Base-by-base conservation (phyloP, 257 asterid genomes). In the Nicotiana noctiflora region DNA sequence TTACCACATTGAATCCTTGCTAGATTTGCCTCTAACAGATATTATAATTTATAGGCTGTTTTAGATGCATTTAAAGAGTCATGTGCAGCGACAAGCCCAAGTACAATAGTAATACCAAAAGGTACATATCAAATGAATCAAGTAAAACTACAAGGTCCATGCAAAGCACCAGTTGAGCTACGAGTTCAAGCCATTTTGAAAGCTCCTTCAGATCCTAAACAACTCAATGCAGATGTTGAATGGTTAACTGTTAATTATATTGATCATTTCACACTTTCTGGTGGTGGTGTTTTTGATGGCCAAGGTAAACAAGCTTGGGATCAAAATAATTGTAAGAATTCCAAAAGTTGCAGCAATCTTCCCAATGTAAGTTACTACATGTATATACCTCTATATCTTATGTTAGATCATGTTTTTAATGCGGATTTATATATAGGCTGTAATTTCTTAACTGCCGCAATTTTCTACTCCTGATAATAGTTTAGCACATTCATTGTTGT, bases 31-130 rank as follows among this genome's bases (percentile, higher is more conserved):
- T 34, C 14, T 68, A 29, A 68, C 11, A 4, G 25, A 29, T 34
- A 68, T 40, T 40, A 40, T 18, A 56, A 17, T 6, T 3, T 2
- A 62, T 34, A 86, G 89, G 86, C 85, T 18, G 44, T 86, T 49
- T 27, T 27, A 23, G 81, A 68, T 66, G 89, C 89, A 2, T 86
- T 86, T 85, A 84, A 77, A 61, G 86, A 82, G 52, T 87, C 87
- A 13, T 84, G 89, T 79, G 83, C 83, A 29, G 61, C 86, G 8
- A 23, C 55, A 53, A 79, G 40, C 4, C 80, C 76, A 55, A 81
- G 86, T 19, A 74, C 10, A 21, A 62, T 83, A 44, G 63, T 86
- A 77, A 83, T 86, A 66, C 89, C 89, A 8, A 68, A 60, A 80
- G 89, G 86, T 0, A 76, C 56, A 15, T 86, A 51, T 46, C 15